These are phyloP conservation scores for Picea sitchensis DNA, from an alignment of 75 land plant species.

Conservation along the genomic window DNA sequence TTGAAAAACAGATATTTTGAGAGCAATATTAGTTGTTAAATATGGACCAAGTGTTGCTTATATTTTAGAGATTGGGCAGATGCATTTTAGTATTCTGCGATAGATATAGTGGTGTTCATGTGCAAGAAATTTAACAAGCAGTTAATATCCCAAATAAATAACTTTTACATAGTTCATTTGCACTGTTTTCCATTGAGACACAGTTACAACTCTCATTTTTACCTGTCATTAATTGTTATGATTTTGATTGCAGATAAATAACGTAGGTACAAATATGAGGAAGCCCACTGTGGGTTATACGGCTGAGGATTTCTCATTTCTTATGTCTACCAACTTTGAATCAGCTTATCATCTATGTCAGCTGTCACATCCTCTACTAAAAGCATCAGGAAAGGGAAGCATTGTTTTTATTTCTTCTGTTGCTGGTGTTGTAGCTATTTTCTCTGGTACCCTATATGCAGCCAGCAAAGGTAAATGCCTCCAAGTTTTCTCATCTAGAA, in stretches of 20 bases:
- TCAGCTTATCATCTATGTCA: conserved; percentile 62
- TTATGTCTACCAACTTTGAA: conserved; percentile 44
- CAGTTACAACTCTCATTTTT: not conserved
- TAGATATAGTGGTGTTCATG: not conserved
- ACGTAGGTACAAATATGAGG: conserved; percentile 41
- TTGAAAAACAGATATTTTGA: too few relatives aligned
- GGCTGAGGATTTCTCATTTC: conserved; percentile 29
- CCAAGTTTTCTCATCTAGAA: not conserved
- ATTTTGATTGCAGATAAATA: conserved; percentile 28
- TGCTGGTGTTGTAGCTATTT: conserved; percentile 61
- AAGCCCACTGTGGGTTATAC: conserved; percentile 50
- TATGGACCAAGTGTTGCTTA: too few relatives aligned
- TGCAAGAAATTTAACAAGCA: not conserved
- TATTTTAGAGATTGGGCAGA: not conserved
- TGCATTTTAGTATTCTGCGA: not conserved
- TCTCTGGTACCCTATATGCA: conserved; percentile 59
- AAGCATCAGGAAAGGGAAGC: conserved; percentile 59
- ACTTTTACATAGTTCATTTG: not conserved
- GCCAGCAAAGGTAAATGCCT: conserved; percentile 65
- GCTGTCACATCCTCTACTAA: conserved; percentile 73
- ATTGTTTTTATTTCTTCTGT: conserved; percentile 83
- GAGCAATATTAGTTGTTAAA: too few relatives aligned
- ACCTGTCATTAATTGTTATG: not conserved
- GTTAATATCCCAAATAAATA: not conserved
- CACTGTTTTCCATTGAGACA: not conserved